A percentile compares a stretch with the other conserved stretches of the same genome.
These are phyloP conservation scores for Monosporozyma yasuniensis DNA, from an alignment of 805 yeast genomes.

Conservation along the genomic window DNA sequence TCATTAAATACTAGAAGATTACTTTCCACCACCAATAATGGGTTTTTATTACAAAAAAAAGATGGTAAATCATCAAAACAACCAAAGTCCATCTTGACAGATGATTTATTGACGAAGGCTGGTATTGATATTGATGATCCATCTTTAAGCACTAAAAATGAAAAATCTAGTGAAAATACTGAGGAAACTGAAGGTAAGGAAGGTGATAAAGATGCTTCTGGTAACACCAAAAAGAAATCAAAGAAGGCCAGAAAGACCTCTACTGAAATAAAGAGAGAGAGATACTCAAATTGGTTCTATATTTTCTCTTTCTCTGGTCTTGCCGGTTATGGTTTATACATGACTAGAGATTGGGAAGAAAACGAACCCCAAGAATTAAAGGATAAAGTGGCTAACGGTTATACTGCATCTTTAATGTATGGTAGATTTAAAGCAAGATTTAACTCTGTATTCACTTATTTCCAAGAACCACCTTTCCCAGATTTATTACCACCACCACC, in stretches of 20 bases:
- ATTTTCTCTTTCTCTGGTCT: conserved; percentile 41
- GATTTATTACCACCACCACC: conserved; percentile 88
- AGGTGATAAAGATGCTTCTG: conserved; percentile 14
- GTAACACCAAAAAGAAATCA: conserved; percentile 20
- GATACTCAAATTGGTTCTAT: conserved; percentile 67
- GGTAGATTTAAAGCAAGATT: conserved; percentile 64
- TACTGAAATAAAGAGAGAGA: conserved; percentile 74
- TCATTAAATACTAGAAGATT: neutral
- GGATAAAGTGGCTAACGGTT: conserved; percentile 54
- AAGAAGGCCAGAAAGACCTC: conserved; percentile 58
- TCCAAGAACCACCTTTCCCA: conserved; percentile 89
- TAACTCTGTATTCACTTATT: conserved; percentile 65
- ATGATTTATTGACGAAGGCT: conserved; percentile 73
- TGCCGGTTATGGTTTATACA: conserved; percentile 50
- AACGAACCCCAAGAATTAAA: conserved; percentile 56
- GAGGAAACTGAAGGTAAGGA: conserved; percentile 5
- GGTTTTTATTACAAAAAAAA: conserved; percentile 8
- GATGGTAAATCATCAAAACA: conserved; percentile 10
- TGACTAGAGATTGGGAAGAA: conserved; percentile 80
- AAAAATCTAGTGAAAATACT: conserved; percentile 10
- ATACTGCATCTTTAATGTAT: conserved; percentile 54
- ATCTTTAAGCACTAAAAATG: conserved; percentile 11
- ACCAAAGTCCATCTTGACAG: conserved; percentile 56
- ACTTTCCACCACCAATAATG: conserved; percentile 2
- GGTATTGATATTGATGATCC: conserved; percentile 57